Percentiles rank a stretch among this genome's conserved stretches.
These are phyloP conservation scores for Hymenoscyphus infarciens DNA, from an alignment of 2,329 filamentous ascomycete species.

Conservation along the genomic window DNA sequence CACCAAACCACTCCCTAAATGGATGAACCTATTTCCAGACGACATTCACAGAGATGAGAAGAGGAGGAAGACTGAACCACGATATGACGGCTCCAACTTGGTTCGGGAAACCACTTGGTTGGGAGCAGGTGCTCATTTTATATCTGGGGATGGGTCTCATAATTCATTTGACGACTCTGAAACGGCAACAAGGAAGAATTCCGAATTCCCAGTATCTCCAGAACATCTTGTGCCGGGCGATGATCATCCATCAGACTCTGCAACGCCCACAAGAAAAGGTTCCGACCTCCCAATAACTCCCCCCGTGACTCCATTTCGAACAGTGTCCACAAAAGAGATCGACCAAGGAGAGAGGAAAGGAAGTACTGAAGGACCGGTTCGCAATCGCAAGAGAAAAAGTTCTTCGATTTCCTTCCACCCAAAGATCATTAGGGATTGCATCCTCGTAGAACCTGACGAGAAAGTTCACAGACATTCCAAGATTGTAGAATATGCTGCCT, in stretches of 20 bases:
- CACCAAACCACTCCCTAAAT: conserved; percentile 49
- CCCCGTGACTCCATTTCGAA: not conserved
- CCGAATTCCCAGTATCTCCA: not conserved
- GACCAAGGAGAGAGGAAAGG: not conserved
- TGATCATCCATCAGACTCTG: not conserved
- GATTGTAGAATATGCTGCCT: not conserved
- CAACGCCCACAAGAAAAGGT: conserved; percentile 2
- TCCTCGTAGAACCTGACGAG: not conserved
- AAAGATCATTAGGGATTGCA: conserved; percentile 9
- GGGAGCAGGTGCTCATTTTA: not conserved
- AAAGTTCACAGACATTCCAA: not conserved
- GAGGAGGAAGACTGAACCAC: not conserved
- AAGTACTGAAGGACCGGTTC: not conserved
- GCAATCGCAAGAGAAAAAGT: not conserved
- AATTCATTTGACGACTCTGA: not conserved
- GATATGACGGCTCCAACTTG: not conserved
- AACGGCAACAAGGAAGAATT: conserved; percentile 3
- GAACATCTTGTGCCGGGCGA: no score
- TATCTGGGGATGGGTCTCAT: not conserved
- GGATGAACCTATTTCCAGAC: conserved; percentile 34
- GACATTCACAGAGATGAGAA: conserved; percentile 22
- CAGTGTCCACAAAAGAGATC: not conserved
- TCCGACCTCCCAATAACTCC: not conserved
- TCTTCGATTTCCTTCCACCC: conserved; percentile 11
- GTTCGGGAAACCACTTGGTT: not conserved